A percentile compares a stretch with the other conserved stretches of the same genome.
phyloP scores from a whole-genome alignment of 176 grass and related monocot genomes.

The Puccinellia tenuiflora region DNA sequence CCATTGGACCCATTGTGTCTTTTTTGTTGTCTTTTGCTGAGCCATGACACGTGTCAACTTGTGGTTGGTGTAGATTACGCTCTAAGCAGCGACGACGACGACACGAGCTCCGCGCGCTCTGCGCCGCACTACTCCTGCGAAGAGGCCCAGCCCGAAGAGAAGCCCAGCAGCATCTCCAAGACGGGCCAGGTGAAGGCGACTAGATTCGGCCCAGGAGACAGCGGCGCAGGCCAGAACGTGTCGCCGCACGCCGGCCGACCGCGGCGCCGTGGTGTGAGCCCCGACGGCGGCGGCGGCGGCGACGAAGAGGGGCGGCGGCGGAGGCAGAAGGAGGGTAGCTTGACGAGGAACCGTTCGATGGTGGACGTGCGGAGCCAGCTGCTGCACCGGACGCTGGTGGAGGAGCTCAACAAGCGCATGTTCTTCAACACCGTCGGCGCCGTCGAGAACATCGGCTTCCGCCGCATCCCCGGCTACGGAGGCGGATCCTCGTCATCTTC shows the following conservation, averaged over 20 bases:
- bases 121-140: constrained; percentile 42
- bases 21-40: not conserved
- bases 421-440: constrained; percentile 95
- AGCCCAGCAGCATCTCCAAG: not conserved
- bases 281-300: not conserved
- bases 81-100: constrained; percentile 51
- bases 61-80: not conserved
- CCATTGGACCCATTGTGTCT: not conserved
- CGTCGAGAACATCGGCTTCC: constrained; percentile 83
- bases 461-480: constrained; percentile 16
- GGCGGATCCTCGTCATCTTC: not conserved
- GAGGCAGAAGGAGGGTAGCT: not conserved
- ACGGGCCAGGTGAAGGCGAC: constrained; percentile 1
- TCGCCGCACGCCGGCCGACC: constrained; percentile 23
- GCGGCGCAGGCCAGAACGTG: not conserved
- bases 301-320: not conserved
- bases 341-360: constrained; percentile 73
- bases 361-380: constrained; percentile 78
- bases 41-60: not conserved
- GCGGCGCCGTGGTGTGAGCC: constrained; percentile 8
- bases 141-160: not conserved
- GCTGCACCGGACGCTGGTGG: constrained; percentile 67
- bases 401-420: constrained; percentile 84
- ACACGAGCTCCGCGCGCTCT: constrained; percentile 52
- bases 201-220: constrained; percentile 32